Base-by-base conservation (phyloP, 2,329 filamentous ascomycete species). In the Epichloe uncinata region DNA sequence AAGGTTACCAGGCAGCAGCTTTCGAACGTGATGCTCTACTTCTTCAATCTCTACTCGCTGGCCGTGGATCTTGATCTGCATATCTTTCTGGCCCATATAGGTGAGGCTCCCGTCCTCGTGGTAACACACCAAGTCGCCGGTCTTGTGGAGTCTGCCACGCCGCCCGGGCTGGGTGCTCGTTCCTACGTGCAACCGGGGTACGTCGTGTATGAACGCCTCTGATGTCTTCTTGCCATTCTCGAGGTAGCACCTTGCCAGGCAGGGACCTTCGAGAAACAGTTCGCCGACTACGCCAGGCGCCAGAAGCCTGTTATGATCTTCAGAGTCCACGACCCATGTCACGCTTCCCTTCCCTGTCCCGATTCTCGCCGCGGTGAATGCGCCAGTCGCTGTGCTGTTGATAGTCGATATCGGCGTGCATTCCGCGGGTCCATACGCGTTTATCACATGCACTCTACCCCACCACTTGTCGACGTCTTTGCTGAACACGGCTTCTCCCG, bases 31-130 rank as follows among this genome's bases (percentile, higher is more conserved):
- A 9, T 30, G 26, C 26, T 30, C 26, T 30, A 30, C 8, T 30
- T 30, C 26, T 9, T 8, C 26, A 30, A 30, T 30, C 26, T 30
- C 26, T 30, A 30, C 26, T 30, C 26, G 7, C 8, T 30, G 26
- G 26, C 26, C 26, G 26, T 9, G 26, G 7, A 81, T 61, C 59
- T 82, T 82, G 46, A 79, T 69, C 57, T 81, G 77, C 0, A 68
- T 69, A 54, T 81, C 77, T 53, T 75, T 78, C 13, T 78, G 66
- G 42, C 74, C 75, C 33, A 74, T 55, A 47, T 69, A 75, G 0
- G 64, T 55, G 9, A 76, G 57, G 13, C 58, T 60, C 0, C 69
- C 68, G 45, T 73, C 64, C 0, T 60, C 56, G 30, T 67, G 59
- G 22, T 72, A 72, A 36, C 59, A 60, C 3, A 63, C 72, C 13